Conservation (phyloP, 2,329 filamentous ascomycete species). For the Aspergillus hiratsukae region DNA sequence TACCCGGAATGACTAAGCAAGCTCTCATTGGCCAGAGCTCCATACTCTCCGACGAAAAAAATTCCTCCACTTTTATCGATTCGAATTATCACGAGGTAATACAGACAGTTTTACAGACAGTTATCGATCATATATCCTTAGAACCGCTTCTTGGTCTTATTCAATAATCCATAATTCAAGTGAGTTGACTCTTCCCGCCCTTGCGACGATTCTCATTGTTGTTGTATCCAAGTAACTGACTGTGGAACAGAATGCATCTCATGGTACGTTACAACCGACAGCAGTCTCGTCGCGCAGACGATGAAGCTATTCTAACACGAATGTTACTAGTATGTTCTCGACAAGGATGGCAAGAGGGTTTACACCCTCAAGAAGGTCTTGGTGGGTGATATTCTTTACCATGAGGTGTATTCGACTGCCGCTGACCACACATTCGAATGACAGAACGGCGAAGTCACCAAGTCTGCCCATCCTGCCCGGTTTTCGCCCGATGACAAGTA, state of each 20-base stretch:
- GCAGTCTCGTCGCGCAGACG: constrained; percentile 2
- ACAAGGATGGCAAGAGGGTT: constrained; percentile 74
- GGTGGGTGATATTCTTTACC: background rate
- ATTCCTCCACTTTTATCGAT: constrained; percentile 11
- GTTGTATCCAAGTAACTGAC: constrained; percentile 5
- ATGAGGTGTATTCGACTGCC: background rate
- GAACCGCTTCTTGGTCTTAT: background rate
- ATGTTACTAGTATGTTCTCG: constrained; percentile 67
- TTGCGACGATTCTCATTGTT: background rate
- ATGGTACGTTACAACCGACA: constrained; percentile 29
- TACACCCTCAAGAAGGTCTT: constrained; percentile 88
- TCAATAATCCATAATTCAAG: constrained; percentile 17
- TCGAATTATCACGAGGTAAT: constrained; percentile 11
- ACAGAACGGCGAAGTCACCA: constrained; percentile 74
- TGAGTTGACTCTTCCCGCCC: constrained; percentile 16
- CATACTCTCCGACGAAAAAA: constrained; percentile 10
- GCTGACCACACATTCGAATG: constrained; percentile 31
- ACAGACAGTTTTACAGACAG: constrained; percentile 5
- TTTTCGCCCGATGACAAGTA: constrained; percentile 99
- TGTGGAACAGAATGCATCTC: constrained; percentile 35
- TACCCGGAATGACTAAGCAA: constrained; percentile 15
- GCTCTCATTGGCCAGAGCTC: constrained; percentile 10
- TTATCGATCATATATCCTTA: constrained; percentile 7
- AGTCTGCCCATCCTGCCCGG: constrained; percentile 90
- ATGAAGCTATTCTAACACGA: constrained; percentile 4